These are phyloP conservation scores for Lathyrus oleraceus DNA, from an alignment of 306 rosid genomes.

Conservation along the genomic window DNA sequence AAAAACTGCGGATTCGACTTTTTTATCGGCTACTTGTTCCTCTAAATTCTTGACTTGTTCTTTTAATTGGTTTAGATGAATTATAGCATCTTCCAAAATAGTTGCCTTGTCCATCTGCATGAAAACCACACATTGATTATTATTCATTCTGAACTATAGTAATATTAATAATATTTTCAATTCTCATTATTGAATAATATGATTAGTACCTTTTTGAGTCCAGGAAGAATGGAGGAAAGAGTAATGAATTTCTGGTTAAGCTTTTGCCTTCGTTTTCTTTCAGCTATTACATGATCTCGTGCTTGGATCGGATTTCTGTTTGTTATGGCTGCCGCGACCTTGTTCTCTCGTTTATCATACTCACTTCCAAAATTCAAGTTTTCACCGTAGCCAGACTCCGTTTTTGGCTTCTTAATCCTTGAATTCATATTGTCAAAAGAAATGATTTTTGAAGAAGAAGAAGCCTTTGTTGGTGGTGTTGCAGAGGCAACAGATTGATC, in stretches of 20 bases:
- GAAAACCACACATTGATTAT: background rate
- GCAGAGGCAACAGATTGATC: conserved; percentile 4
- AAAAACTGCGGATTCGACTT: conserved; percentile 57
- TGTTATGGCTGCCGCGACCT: background rate
- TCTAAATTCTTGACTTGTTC: conserved; percentile 59
- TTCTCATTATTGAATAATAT: too few relatives aligned
- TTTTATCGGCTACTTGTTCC: conserved; percentile 53
- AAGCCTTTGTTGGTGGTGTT: conserved; percentile 30
- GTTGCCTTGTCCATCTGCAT: conserved; percentile 94
- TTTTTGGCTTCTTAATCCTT: conserved; percentile 42
- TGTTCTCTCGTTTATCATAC: conserved; percentile 31
- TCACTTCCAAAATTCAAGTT: conserved; percentile 33
- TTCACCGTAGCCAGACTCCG: conserved; percentile 32
- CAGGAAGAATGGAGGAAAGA: conserved; percentile 81
- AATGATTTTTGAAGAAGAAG: conserved; percentile 57
- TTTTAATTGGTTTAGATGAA: conserved; percentile 58
- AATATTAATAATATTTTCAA: too few relatives aligned
- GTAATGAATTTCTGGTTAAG: conserved; percentile 87
- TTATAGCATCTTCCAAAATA: conserved; percentile 74
- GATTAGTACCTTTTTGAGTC: conserved; percentile 83
- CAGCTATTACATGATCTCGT: conserved; percentile 80
- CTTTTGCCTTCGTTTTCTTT: conserved; percentile 81
- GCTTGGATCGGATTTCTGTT: conserved; percentile 46
- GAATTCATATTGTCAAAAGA: conserved; percentile 49
- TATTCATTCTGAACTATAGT: too few relatives aligned